Evolutionary conservation across 2,329 filamentous ascomycete genomes (phyloP), one percentile per base, ranked within the genome.

Genomic region (Colletotrichum siamense): DNA sequence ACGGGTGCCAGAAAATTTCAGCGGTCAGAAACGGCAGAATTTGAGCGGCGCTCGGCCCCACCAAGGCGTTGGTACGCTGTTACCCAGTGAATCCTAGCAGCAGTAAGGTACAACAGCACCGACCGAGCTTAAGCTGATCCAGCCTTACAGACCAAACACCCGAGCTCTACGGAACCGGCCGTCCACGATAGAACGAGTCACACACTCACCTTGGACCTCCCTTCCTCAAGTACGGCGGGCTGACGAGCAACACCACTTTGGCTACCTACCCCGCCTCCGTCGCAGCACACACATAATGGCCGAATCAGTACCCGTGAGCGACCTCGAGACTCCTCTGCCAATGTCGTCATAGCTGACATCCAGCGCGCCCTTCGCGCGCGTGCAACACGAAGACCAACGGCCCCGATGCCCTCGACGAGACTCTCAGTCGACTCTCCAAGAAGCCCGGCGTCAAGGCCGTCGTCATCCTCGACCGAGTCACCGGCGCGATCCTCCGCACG

Each of bases 401-500:
- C 78, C 88, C 91, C 76, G 92, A 94, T 80, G 91, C 90, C 57
- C 89, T 95, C 76, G 90, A 92, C 69, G 91, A 92, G 87, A 86
- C 91, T 77, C 90, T 96, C 76, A 91, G 90, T 63, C 92, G 94
- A 22, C 88, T 97, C 61, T 92, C 94, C 55, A 94, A 94, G 82
- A 96, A 96, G 81, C 91, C 94, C 34, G 94, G 94, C 77, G 95
- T 97, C 68, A 94, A 94, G 83, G 94, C 94, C 79, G 94, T 94
- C 71, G 89, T 97, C 65, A 91, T 95, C 71, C 88, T 97, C 57
- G 94, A 96, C 79, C 92, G 94, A 73, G 86, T 90, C 16, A 93
- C 91, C 26, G 95, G 94, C 69, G 90, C 94, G 3, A 94, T 97
- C 67, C 89, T 97, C 69, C 94, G 94, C 82, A 94, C 93, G 8